Base-by-base conservation (phyloP, 768 basidiomycete species). In the Hygrophorus pudorinus region DNA sequence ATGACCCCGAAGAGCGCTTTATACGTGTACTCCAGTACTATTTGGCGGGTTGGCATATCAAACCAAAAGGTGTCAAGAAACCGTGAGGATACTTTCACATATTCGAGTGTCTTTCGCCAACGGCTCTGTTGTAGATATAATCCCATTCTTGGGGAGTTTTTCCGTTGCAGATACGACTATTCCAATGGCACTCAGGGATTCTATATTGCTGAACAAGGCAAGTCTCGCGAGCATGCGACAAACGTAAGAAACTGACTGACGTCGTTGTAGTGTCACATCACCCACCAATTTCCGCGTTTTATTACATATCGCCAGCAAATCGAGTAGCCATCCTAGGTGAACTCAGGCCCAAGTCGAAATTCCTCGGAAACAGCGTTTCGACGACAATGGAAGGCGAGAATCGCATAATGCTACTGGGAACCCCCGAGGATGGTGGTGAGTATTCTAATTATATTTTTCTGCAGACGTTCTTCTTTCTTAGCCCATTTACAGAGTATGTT, bases 1-100 rank as follows among this genome's bases (percentile, higher is more conserved):
- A 74, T 32, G 81, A 90, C 55, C 77, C 89, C 27, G 85, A 94
- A 60, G 92, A 94, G 58, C 72, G 96, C 35, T 97, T 97, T 61
- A 73, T 94, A 50, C 76, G 80, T 40, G 90, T 98, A 1, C 72
- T 97, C 28, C 84, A 86, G 50, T 96, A 93, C 61, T 99, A 97
- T 60, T 81, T 99, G 38, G 84, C 88, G n/a, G 96, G 96, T 17
- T 99, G 96, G 96, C 96, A 98, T 65, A 93, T 97, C 68, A 97
- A 97, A 65, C 93, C 96, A 52, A 93, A 87, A 67, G 96, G 92
- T 42, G 96, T 98, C 48, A 99, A 99, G 84, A 99, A 99, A 66
- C 94, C 94, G 79, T 92, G 56, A 65, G 85, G 70, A 48, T 38
- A 42, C 40, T 17, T 42, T 27, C 47, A 27, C 30, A 17, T 33